These are phyloP conservation scores for Fusarium sp. DNA, from an alignment of 2,329 filamentous ascomycete genomes.

Conservation along the genomic window DNA sequence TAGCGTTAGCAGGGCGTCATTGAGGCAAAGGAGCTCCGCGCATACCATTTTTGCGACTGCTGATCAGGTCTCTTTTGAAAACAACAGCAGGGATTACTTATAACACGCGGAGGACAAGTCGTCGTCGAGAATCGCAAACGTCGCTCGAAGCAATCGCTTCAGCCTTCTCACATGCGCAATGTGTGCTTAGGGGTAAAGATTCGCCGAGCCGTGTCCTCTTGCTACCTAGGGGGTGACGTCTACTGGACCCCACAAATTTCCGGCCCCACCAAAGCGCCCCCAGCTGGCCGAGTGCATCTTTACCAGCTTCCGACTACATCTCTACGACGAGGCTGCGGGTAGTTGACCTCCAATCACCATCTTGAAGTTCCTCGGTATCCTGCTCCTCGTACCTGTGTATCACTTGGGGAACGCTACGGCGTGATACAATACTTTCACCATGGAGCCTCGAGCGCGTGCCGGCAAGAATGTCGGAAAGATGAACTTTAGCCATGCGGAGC, in stretches of 20 bases:
- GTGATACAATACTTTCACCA: constrained; percentile 53
- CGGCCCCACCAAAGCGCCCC: constrained; percentile 26
- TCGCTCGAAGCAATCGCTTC: constrained; percentile 11
- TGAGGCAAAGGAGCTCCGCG: background rate
- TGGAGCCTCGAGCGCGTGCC: constrained; percentile 81
- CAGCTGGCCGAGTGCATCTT: constrained; percentile 22
- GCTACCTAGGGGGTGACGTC: constrained; percentile 36
- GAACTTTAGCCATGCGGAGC: constrained; percentile 79
- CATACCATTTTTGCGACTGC: constrained; percentile 42
- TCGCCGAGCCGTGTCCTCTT: constrained; percentile 45
- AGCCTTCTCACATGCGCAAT: constrained; percentile 37
- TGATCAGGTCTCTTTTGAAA: background rate
- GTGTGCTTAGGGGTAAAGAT: constrained; percentile 52
- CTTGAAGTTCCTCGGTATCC: background rate
- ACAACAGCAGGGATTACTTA: background rate
- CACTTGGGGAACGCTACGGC: constrained; percentile 12
- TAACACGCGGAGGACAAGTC: constrained; percentile 1
- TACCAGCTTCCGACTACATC: constrained; percentile 29
- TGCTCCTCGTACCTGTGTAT: background rate
- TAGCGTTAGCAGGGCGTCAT: constrained; percentile 16
- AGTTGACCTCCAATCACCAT: background rate
- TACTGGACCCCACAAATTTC: constrained; percentile 36
- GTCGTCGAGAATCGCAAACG: constrained; percentile 9
- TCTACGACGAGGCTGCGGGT: constrained; percentile 29
- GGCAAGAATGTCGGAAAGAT: constrained; percentile 85